Evolutionary conservation across 345 rosid genomes (phyloP).

Genomic region (Brassica nigra): DNA sequence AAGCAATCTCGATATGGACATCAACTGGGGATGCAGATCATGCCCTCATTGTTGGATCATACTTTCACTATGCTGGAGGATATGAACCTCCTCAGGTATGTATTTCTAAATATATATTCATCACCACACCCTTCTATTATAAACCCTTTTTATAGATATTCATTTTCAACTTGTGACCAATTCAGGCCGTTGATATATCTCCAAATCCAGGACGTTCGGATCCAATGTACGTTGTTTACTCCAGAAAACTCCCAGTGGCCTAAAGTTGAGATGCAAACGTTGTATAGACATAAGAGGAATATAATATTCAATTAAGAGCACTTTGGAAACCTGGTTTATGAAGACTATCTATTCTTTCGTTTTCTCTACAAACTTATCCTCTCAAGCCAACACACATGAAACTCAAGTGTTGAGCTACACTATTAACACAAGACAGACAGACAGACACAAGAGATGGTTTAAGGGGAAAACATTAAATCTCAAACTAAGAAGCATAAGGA

Average conservation of each 20-base stretch:
- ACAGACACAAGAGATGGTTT: neutral
- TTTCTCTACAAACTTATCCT: neutral
- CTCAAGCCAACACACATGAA: neutral
- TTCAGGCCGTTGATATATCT: conserved; percentile 89
- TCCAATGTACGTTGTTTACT: conserved; percentile 80
- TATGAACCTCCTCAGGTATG: conserved; percentile 86
- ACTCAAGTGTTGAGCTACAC: neutral
- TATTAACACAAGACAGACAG: neutral
- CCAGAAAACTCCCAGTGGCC: conserved; percentile 60
- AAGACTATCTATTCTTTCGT: neutral
- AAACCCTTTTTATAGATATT: neutral
- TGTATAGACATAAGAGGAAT: too few species aligned
- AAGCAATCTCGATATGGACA: conserved; percentile 94
- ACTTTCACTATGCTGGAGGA: conserved; percentile 88
- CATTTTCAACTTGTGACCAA: conserved; percentile 14
- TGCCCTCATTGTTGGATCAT: conserved; percentile 77
- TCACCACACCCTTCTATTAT: conserved; percentile 4
- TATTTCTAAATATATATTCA: conserved; percentile 1
- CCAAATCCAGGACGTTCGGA: conserved; percentile 86
- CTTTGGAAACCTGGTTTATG: neutral
- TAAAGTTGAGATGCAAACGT: neutral
- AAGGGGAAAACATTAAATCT: neutral
- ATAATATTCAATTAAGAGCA: neutral
- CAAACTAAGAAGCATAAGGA: neutral
- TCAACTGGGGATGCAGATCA: conserved; percentile 91